Percentiles rank a stretch among this genome's conserved stretches.
phyloP scores from a whole-genome alignment of 2,329 filamentous ascomycete genomes.

The Aureobasidium sp. region DNA sequence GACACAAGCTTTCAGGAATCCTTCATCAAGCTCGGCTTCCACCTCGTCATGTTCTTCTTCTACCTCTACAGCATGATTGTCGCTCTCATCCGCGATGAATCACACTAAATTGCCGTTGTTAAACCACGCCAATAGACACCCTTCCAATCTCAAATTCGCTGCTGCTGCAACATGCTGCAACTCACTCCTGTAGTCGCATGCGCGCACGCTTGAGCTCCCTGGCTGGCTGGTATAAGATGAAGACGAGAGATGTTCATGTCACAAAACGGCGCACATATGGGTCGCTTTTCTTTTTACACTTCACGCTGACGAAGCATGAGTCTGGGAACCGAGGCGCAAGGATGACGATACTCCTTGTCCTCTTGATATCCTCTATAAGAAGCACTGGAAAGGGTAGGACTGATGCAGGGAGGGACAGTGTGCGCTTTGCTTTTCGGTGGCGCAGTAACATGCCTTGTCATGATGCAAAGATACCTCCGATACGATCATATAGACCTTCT shows the following conservation, averaged over 20 bases:
- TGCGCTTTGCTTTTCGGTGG: background rate
- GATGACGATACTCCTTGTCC: background rate
- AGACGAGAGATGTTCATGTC: constrained; percentile 12
- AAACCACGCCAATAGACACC: background rate
- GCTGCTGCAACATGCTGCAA: background rate
- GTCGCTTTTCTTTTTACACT: constrained; percentile 14
- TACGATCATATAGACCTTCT: constrained; percentile 8
- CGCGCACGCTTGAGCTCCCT: background rate
- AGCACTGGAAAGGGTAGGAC: background rate
- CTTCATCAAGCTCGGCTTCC: constrained; percentile 97
- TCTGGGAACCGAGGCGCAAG: background rate
- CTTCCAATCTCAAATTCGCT: background rate
- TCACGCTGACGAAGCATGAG: constrained; percentile 11
- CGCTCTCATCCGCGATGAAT: constrained; percentile 91
- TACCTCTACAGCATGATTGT: constrained; percentile 67
- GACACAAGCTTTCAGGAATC: constrained; percentile 62
- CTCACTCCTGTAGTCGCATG: background rate
- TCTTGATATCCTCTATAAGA: background rate
- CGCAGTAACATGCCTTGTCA: constrained; percentile 1
- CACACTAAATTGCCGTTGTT: constrained; percentile 40
- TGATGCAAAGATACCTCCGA: constrained; percentile 15
- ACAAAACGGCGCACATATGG: constrained; percentile 16
- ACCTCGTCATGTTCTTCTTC: constrained; percentile 99
- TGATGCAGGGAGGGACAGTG: background rate
- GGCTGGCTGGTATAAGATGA: background rate